Evolutionary conservation across 257 asterid species (phyloP).

Genomic region (Scutellaria baicalensis): DNA sequence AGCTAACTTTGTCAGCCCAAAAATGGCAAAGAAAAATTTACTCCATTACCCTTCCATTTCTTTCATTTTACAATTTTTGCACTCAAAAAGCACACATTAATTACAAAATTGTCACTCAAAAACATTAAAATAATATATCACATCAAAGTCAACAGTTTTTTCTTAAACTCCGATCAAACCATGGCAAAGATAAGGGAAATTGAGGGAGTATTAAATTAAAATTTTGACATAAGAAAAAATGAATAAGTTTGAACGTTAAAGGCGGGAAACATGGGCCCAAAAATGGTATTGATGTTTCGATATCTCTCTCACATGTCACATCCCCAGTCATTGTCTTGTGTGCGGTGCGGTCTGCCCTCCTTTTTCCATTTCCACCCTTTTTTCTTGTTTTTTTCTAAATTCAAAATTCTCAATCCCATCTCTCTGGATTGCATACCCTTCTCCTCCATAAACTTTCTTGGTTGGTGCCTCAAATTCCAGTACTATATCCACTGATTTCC

Average conservation of each 20-base stretch:
- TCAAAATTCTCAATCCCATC: neutral
- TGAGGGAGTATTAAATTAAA: no score
- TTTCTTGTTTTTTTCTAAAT: constrained; percentile 19
- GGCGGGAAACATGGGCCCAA: constrained; percentile 52
- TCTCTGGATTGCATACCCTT: neutral
- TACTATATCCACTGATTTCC: neutral
- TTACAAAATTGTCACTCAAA: no score
- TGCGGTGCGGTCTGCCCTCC: constrained; percentile 20
- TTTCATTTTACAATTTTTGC: no score
- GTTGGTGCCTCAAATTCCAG: neutral
- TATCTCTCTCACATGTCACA: neutral
- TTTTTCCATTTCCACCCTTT: constrained; percentile 24
- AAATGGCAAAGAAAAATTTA: no score
- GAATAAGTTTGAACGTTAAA: constrained; percentile 14
- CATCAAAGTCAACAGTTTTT: no score
- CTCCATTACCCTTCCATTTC: no score
- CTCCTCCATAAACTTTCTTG: neutral
- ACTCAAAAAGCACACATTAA: no score
- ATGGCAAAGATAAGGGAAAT: no score
- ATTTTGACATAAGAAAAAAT: no score
- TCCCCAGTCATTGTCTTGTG: constrained; percentile 20
- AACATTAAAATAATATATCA: no score
- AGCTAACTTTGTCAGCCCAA: no score
- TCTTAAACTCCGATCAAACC: no score
- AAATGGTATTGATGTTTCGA: constrained; percentile 2